phyloP scores from a whole-genome alignment of 345 rosid genomes.

The Adansonia digitata region DNA sequence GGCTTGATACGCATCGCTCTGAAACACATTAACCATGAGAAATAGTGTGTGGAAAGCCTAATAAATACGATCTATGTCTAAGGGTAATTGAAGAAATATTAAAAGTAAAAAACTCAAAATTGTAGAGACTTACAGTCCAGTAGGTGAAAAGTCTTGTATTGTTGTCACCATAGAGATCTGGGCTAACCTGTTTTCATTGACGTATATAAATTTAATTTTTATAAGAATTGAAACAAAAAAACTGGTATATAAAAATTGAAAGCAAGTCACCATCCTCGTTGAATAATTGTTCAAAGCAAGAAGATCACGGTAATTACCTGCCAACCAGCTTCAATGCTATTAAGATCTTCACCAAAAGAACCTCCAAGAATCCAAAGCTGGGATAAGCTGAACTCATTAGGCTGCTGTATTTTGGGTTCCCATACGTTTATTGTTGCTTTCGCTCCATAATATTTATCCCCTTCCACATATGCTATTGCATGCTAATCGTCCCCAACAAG shows the following conservation, averaged over 20 bases:
- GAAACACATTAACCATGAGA: conserved; percentile 12
- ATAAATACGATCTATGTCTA: neutral
- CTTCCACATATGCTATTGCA: conserved; percentile 94
- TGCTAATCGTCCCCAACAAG: conserved; percentile 47
- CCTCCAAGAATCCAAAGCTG: conserved; percentile 98
- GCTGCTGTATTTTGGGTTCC: conserved; percentile 93
- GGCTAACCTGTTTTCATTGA: conserved; percentile 64
- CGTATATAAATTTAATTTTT: neutral
- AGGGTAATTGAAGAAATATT: neutral
- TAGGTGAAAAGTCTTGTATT: conserved; percentile 98
- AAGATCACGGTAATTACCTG: conserved; percentile 46
- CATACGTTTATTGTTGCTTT: conserved; percentile 96
- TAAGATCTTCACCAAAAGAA: conserved; percentile 96
- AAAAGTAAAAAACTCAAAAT: conserved; percentile 1
- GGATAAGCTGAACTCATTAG: conserved; percentile 96
- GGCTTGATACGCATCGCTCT: conserved; percentile 99
- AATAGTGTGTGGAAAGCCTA: neutral
- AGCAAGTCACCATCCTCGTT: neutral
- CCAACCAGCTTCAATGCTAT: conserved; percentile 99
- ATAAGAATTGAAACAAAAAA: conserved; percentile 8
- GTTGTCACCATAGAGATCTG: conserved; percentile 98
- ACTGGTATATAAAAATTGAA: neutral
- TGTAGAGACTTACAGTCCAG: conserved; percentile 79
- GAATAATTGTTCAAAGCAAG: conserved; percentile 16
- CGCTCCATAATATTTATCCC: conserved; percentile 85